Base-by-base conservation (phyloP, 345 rosid species). In the Aethionema arabicum region DNA sequence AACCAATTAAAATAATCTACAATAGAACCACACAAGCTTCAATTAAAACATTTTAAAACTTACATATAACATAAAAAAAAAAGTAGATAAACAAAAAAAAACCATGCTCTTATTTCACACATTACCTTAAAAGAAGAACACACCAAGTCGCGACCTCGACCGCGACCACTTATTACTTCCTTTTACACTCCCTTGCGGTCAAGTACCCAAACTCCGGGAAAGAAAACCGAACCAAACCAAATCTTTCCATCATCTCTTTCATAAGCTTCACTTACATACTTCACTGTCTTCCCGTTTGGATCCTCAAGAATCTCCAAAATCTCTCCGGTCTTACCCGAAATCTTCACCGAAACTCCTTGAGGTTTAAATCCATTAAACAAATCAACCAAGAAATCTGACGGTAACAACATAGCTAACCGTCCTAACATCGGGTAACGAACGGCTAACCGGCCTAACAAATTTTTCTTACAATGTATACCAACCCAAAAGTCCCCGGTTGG, bases 201-300 rank as follows among this genome's bases (percentile, higher is more conserved):
- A 27, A 38, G 30, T 42, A 59, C 63, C 50, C 63, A 42, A 0
- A 59, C 15, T 7, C 29, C 14, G 2, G 63, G 63, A 0, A 2
- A 2, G 1, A 32, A 42, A 5, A 79, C 75, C 4, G 91, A 80
- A 3, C 80, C 84, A 3, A 86, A 53, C 90, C 90, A 86, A 35
- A 68, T 5, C 56, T 64, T 67, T 3, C 85, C 83, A 51, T 79
- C 77, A 14, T 78, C 77, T 52, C 79, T 71, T 65, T 85, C 91
- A 72, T 76, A 79, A 58, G 78, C 79, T 68, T 87, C 91, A 52
- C 95, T 85, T 0, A 85, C 74, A 39, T 73, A 72, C 55, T 65
- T 72, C 75, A 87, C 52, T 3, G 37, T 83, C 80, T 56, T 67
- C 52, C 82, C 83, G 10, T 81, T 35, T 39, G 4, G 59, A n/a